Base-by-base conservation (phyloP, 2,329 filamentous ascomycete species). In the Sporothrix globosa region DNA sequence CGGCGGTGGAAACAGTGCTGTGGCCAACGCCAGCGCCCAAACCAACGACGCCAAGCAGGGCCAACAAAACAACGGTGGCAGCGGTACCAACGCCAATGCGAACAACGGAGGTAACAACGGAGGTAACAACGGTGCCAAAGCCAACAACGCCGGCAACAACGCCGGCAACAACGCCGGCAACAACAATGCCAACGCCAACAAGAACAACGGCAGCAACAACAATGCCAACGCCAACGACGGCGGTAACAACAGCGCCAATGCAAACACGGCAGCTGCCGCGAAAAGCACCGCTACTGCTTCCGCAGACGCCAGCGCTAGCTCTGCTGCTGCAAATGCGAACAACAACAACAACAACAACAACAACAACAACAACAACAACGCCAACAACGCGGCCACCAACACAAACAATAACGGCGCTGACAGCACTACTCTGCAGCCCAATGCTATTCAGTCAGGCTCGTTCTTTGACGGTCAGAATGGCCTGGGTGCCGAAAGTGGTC, bases 371-470 rank as follows among this genome's bases (percentile, higher is more conserved):
- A 71, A 75, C 6, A 76, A 76, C 4, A 81, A 81, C 19, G 81
- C 84, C 74, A 70, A 7, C 70, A 69, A 68, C 19, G 63, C 58
- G 76, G 86, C 80, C 21, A 87, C 87, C 46, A 83, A 86, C 72
- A 71, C 75, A 6, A 76, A 76, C 4, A 81, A 81, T 19, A 81
- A 84, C 74, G 71, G 7, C 30, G 74, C 73, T 11, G 75, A 77
- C 70, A 71, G 73, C 71, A 76, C 75, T 13, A 75, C 74, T 2
- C 74, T 77, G 7, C 52, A 68, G 17, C 54, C 73, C 13, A 73
- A 77, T 52, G 77, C 74, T 34, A 75, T 82, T 61, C 80, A 81
- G 73, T 72, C 73, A 44, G 80, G 78, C 39, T 81, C 79, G 1
- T 76, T 77, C 65, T 74, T 76, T 30, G 79, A 79, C 71, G 80